Evolutionary conservation across 2,329 filamentous ascomycete species (phyloP).

Genomic region (Cercospora nicotianae): DNA sequence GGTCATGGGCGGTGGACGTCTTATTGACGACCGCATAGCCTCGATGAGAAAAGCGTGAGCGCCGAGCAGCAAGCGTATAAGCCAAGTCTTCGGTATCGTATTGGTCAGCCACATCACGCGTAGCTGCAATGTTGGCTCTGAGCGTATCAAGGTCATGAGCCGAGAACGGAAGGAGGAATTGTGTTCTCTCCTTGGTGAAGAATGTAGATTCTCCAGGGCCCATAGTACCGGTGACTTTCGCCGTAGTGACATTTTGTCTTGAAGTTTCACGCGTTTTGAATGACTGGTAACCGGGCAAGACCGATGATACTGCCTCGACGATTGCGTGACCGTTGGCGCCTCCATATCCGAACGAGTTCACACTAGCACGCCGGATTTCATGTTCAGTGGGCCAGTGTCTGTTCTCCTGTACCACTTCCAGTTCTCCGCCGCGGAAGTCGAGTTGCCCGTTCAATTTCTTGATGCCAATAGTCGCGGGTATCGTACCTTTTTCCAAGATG

Average conservation of each 20-base stretch:
- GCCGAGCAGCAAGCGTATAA: neutral
- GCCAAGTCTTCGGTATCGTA: neutral
- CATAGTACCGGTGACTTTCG: slow-evolving; percentile 20
- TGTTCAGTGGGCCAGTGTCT: slow-evolving; percentile 34
- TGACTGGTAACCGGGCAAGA: slow-evolving; percentile 3
- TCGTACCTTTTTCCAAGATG: slow-evolving; percentile 27
- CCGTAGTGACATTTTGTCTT: neutral
- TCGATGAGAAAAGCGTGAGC: neutral
- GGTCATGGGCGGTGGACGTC: slow-evolving; percentile 9
- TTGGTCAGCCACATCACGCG: neutral
- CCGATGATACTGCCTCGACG: neutral
- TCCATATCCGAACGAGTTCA: slow-evolving; percentile 31
- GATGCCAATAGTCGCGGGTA: slow-evolving; percentile 32
- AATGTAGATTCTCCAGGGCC: neutral
- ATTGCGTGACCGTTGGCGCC: slow-evolving; percentile 26
- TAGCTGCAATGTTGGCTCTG: slow-evolving; percentile 8
- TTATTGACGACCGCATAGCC: neutral
- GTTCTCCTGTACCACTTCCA: slow-evolving; percentile 19
- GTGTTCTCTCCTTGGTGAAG: neutral
- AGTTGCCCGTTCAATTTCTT: slow-evolving; percentile 27
- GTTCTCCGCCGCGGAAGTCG: neutral
- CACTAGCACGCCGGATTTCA: slow-evolving; percentile 5
- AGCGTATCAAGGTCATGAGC: slow-evolving; percentile 27
- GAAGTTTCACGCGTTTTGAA: neutral
- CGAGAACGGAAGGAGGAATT: neutral